phyloP scores from a whole-genome alignment of 192 early-diverging fungal genomes.

The Coemansia sp. region DNA sequence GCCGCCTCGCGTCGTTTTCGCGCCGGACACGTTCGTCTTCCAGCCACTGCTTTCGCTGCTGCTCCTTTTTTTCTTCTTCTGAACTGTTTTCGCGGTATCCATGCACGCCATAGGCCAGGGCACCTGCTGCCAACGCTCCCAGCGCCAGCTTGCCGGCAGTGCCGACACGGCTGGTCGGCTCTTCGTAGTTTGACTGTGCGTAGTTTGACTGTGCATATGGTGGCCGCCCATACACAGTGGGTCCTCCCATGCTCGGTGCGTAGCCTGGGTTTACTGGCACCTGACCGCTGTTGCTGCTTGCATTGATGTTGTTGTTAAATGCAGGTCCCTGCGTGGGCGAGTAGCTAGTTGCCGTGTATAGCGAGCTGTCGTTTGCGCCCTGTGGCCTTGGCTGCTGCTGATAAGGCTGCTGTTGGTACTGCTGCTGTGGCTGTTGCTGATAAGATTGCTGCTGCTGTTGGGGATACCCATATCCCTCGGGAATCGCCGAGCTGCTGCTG shows the following conservation, averaged over 20 bases:
- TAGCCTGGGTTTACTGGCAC: not conserved
- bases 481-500: constrained; percentile 10
- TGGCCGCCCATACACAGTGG: constrained; percentile 13
- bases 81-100: constrained; percentile 17
- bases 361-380: constrained; percentile 6
- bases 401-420: constrained; percentile 9
- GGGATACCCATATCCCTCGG: constrained; percentile 7
- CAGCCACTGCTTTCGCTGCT: constrained; percentile 16
- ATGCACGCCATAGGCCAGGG: constrained; percentile 47
- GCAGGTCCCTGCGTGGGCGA: constrained; percentile 9
- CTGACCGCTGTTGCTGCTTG: not conserved
- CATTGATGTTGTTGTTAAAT: constrained; percentile 3
- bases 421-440: constrained; percentile 5
- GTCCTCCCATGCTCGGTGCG: constrained; percentile 18
- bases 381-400: constrained; percentile 3
- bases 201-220: constrained; percentile 1
- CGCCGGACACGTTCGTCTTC: constrained; percentile 28
- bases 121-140: constrained; percentile 41
- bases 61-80: constrained; percentile 16
- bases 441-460: constrained; percentile 11
- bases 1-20: constrained; percentile 26
- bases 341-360: constrained; percentile 13
- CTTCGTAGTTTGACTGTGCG: not conserved
- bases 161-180: constrained; percentile 14
- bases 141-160: constrained; percentile 30